These are phyloP conservation scores for Metarhizium rileyi DNA, from an alignment of 2,329 filamentous ascomycete species.

Conservation along the genomic window DNA sequence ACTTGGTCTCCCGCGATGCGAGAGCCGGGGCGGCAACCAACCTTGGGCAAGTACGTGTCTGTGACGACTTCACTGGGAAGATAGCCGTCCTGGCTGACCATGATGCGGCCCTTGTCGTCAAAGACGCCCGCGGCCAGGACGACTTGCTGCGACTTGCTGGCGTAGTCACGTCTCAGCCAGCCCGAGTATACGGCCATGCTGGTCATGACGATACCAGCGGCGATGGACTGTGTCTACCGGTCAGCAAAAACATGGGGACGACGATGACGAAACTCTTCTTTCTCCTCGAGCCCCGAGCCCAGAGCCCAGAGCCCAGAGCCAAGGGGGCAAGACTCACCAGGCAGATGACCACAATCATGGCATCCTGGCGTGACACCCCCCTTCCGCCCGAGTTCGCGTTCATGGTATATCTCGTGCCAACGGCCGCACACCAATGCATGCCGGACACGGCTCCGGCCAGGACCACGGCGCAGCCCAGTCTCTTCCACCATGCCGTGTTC, in stretches of 20 bases:
- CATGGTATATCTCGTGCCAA: slow-evolving; percentile 58
- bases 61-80: slow-evolving; percentile 70
- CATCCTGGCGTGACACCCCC: slow-evolving; percentile 9
- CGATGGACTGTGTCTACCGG: slow-evolving; percentile 38
- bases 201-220: slow-evolving; percentile 51
- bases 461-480: slow-evolving; percentile 53
- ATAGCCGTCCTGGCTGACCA: slow-evolving; percentile 60
- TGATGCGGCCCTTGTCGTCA: slow-evolving; percentile 53
- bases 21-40: slow-evolving; percentile 17
- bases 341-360: slow-evolving; percentile 56
- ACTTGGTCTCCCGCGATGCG: not conserved
- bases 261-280: too few relatives aligned
- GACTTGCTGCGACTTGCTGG: slow-evolving; percentile 51
- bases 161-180: slow-evolving; percentile 40
- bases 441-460: slow-evolving; percentile 69
- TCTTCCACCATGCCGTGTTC: slow-evolving; percentile 70
- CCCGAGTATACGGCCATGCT: slow-evolving; percentile 34
- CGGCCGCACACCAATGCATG: slow-evolving; percentile 76
- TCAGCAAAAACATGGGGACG: slow-evolving; percentile 3
- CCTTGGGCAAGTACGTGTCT: slow-evolving; percentile 61
- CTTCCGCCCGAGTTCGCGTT: slow-evolving; percentile 24
- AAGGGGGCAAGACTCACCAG: slow-evolving; percentile 39
- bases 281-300: not conserved
- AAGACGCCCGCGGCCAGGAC: slow-evolving; percentile 54
- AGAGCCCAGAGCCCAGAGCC: not conserved